A percentile compares a stretch with the other conserved stretches of the same genome.
phyloP scores from a whole-genome alignment of 768 basidiomycete species.

The Amyloporia xantha region DNA sequence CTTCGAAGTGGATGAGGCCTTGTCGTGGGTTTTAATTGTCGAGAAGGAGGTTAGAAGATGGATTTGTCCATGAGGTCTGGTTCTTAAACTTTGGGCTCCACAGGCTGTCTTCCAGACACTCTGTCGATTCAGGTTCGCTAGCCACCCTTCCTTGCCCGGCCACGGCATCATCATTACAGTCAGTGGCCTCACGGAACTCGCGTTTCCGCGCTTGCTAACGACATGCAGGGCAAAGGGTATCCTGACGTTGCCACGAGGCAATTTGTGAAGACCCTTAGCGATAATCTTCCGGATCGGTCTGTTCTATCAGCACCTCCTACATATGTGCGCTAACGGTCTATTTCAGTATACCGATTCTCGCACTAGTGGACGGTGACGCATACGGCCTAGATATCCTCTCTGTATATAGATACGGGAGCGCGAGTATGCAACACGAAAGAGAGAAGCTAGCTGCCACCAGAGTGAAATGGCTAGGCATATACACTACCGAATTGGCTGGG shows the following conservation, averaged over 20 bases:
- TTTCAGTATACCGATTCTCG: slow-evolving; percentile 66
- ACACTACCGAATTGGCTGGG: slow-evolving; percentile 59
- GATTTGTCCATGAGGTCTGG: not conserved
- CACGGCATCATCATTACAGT: slow-evolving; percentile 78
- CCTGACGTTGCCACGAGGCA: slow-evolving; percentile 91
- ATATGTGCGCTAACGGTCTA: no score
- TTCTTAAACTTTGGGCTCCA: not conserved
- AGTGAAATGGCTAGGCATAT: slow-evolving; percentile 77
- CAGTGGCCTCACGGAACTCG: slow-evolving; percentile 8
- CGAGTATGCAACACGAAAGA: slow-evolving; percentile 62
- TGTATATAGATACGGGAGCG: slow-evolving; percentile 80
- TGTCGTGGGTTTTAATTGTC: slow-evolving; percentile 78
- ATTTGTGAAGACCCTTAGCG: slow-evolving; percentile 66
- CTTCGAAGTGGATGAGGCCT: slow-evolving; percentile 45
- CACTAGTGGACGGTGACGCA: slow-evolving; percentile 85
- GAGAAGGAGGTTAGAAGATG: slow-evolving; percentile 79
- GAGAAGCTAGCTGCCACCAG: slow-evolving; percentile 59
- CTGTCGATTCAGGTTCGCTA: slow-evolving; percentile 48
- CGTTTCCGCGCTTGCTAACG: no score
- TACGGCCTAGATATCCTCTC: slow-evolving; percentile 90
- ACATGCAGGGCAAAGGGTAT: slow-evolving; percentile 96
- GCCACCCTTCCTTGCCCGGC: slow-evolving; percentile 44
- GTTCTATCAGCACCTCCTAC: slow-evolving; percentile 14
- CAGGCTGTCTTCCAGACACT: slow-evolving; percentile 95
- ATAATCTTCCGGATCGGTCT: slow-evolving; percentile 57